phyloP scores from a whole-genome alignment of 2,329 filamentous ascomycete genomes.

The Pseudocercospora vitis region DNA sequence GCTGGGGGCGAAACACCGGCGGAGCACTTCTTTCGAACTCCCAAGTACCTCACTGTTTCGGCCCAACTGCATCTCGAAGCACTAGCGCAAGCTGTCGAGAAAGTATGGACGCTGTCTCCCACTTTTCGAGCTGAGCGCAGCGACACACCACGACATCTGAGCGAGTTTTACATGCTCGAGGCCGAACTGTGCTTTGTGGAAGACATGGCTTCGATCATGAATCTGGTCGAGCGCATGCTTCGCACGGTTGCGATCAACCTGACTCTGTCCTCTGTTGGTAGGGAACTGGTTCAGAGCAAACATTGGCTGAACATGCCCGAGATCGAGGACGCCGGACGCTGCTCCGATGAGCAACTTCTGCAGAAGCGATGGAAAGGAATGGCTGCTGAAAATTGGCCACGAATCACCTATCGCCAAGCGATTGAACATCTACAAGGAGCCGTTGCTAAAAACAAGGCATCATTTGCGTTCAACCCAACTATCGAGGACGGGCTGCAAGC shows the following conservation, averaged over 20 bases:
- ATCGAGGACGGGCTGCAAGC: constrained; percentile 78
- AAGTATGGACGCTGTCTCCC: constrained; percentile 91
- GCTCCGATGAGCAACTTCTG: constrained; percentile 52
- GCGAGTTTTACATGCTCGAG: constrained; percentile 99
- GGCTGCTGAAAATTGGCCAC: constrained; percentile 71
- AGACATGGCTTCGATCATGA: constrained; percentile 69
- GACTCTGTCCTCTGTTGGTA: constrained; percentile 51
- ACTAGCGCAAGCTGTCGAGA: constrained; percentile 79
- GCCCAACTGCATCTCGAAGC: constrained; percentile 93
- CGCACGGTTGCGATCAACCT: constrained; percentile 56
- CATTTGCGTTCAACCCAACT: constrained; percentile 66
- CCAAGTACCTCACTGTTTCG: constrained; percentile 96
- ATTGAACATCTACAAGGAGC: constrained; percentile 64
- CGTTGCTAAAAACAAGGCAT: constrained; percentile 41
- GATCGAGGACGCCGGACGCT: constrained; percentile 37
- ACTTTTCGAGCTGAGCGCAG: constrained; percentile 92
- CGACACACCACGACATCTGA: constrained; percentile 89
- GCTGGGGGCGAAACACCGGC: constrained; percentile 34
- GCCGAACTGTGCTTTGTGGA: constrained; percentile 81
- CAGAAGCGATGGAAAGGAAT: constrained; percentile 72
- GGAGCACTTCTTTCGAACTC: constrained; percentile 71
- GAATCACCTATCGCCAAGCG: constrained; percentile 79
- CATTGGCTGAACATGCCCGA: constrained; percentile 9
- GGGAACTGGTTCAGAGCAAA: constrained; percentile 52
- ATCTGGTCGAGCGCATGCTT: constrained; percentile 77